Evolutionary conservation across 192 early-diverging fungal genomes (phyloP), one percentile per base, ranked within the genome.

Genomic region (Glomus cerebriforme): DNA sequence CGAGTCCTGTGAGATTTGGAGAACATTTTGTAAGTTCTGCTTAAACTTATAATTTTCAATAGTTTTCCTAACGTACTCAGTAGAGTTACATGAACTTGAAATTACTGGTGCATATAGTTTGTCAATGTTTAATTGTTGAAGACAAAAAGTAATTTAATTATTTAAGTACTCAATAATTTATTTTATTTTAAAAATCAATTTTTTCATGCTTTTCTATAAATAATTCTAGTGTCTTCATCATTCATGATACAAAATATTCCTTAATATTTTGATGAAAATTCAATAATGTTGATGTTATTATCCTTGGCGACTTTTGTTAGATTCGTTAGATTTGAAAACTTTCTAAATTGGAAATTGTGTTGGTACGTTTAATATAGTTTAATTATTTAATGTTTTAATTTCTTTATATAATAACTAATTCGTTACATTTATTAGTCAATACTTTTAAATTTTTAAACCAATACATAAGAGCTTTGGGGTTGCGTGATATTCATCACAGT

Each of bases 81-180:
- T 22, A 86, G 82, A 65, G 71, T 29, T 86, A 26, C 82, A 79
- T 62, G 82, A 81, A 45, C 65, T 86, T n/a, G 80, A 83, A 58
- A 45, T 90, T 8, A 89, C 86, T 22, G 87, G n/a, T n/a, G n/a
- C 92, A 3, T 85, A 92, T 79, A 95, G 93, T 78, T 91, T 92
- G 4, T 95, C 92, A 92, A 82, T 87, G 5, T 82, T 95, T 26
- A 90, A 92, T 80, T 88, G 87, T 81, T 90, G 85, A 22, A 82
- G 82, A 64, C 85, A 90, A 78, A 86, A 86, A 66, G 85, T 83
- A 83, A 26, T 63, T 66, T 19, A 72, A 0, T 39, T 19, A 71
- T n/a, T 63, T 27, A 49, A 5, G 2, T 39, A 39, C 37, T 29
- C 19, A 59, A 3, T 72, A n/a, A n/a, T 27, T 69, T 58, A 2